A percentile compares a stretch with the other conserved stretches of the same genome.
Evolutionary conservation across 352 stramenopile species (phyloP).

Genomic region (Pythium aquatile): DNA sequence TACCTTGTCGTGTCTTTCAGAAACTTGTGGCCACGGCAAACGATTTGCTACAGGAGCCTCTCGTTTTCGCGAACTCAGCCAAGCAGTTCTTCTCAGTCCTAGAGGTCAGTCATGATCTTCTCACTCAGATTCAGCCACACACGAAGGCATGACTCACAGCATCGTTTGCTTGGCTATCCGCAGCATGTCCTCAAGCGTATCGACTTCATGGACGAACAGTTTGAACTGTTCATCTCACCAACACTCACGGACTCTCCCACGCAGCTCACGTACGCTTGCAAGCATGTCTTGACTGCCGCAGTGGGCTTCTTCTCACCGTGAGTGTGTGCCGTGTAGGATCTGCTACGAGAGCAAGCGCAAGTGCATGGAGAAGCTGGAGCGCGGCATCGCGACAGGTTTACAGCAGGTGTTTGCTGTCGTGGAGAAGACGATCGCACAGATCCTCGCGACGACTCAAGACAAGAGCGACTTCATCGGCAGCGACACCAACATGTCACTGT

Average conservation of each 20-base stretch:
- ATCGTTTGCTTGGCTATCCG: neutral
- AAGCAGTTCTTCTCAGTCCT: conserved; percentile 63
- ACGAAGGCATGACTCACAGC: neutral
- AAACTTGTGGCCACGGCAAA: conserved; percentile 53
- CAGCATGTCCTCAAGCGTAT: conserved; percentile 61
- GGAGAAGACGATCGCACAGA: conserved; percentile 51
- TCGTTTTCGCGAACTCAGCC: conserved; percentile 55
- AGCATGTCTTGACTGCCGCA: no score
- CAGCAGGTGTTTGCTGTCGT: conserved; percentile 61
- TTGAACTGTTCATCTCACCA: conserved; percentile 42
- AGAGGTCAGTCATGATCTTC: conserved; percentile 38
- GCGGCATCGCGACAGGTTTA: conserved; percentile 41
- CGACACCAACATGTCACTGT: conserved; percentile 71
- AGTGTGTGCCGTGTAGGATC: conserved; percentile 36
- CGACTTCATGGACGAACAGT: conserved; percentile 62
- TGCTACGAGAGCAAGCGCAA: conserved; percentile 77
- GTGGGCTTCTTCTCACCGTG: neutral
- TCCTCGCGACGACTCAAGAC: conserved; percentile 56
- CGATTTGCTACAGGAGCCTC: conserved; percentile 64
- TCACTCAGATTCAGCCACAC: neutral
- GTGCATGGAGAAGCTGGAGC: conserved; percentile 64
- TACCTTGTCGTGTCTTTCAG: conserved; percentile 21
- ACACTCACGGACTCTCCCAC: conserved; percentile 50
- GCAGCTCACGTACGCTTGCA: conserved; percentile 62
- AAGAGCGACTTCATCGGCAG: conserved; percentile 79